A percentile compares a stretch with the other conserved stretches of the same genome.
Conservation (phyloP, 2,329 filamentous ascomycete genomes). For the Trichoderma afroharzianum region DNA sequence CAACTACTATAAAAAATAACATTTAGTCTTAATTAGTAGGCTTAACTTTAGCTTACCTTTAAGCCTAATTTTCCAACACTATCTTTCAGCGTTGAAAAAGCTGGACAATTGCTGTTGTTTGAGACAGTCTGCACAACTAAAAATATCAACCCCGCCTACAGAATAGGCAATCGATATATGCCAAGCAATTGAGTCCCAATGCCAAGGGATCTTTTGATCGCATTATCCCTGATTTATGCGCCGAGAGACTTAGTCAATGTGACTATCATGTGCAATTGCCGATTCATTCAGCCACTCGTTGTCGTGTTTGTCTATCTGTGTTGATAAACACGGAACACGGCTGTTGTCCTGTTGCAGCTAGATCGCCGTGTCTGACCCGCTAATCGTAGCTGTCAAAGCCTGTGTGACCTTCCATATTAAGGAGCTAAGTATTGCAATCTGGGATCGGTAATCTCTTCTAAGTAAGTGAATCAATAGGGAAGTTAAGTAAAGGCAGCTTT, state of each 20-base stretch:
- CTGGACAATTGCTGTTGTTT: neutral
- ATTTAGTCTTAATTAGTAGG: neutral
- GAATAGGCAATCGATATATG: neutral
- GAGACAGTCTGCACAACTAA: neutral
- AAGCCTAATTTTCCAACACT: neutral
- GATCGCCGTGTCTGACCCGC: neutral
- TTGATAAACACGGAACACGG: neutral
- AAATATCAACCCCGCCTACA: neutral
- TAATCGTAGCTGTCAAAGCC: neutral
- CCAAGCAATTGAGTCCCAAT: neutral
- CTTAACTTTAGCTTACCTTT: neutral
- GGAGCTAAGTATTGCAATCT: neutral
- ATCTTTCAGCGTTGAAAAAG: neutral
- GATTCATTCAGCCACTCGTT: neutral
- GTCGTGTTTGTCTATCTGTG: neutral
- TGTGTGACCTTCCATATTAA: neutral
- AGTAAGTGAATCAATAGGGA: neutral
- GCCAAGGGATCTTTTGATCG: neutral
- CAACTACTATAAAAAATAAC: neutral
- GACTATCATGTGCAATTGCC: neutral
- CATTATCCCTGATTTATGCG: neutral
- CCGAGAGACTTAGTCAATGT: neutral
- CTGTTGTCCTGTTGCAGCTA: neutral
- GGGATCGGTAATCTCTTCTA: neutral
- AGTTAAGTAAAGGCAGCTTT: neutral